A percentile compares a stretch with the other conserved stretches of the same genome.
phyloP scores from a whole-genome alignment of 2,329 filamentous ascomycete species.

The Trichoderma sp. region DNA sequence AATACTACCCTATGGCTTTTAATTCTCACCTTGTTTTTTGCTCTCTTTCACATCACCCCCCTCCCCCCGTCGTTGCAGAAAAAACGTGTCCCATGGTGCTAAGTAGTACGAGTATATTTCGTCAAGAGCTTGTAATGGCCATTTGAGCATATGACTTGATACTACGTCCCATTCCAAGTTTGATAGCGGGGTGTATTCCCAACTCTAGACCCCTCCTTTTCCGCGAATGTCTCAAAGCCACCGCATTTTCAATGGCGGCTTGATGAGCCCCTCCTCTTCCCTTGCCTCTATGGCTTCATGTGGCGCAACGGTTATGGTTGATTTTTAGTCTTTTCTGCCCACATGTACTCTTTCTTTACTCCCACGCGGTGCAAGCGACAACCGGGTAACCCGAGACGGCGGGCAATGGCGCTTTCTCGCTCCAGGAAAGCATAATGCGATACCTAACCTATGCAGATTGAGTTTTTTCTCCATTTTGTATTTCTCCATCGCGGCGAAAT shows the following conservation, averaged over 20 bases:
- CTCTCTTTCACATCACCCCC: neutral
- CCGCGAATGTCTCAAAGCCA: conserved; percentile 6
- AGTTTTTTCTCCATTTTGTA: neutral
- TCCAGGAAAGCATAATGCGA: neutral
- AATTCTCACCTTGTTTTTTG: neutral
- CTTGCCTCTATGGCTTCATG: neutral
- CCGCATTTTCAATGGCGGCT: neutral
- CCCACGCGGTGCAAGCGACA: neutral
- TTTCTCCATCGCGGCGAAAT: neutral
- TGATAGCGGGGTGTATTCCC: neutral
- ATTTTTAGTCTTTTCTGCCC: neutral
- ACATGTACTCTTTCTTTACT: neutral
- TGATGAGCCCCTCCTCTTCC: neutral
- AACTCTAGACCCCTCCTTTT: neutral
- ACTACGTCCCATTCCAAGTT: neutral
- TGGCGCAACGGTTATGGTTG: neutral
- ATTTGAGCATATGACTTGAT: neutral
- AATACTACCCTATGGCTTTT: neutral
- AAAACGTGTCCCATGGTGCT: neutral
- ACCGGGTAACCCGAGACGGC: conserved; percentile 6
- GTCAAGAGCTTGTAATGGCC: neutral
- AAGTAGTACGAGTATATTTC: neutral
- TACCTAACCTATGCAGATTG: neutral
- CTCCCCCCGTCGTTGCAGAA: neutral
- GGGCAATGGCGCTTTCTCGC: neutral